phyloP scores from a whole-genome alignment of 176 grass and related monocot species.

The Rhynchospora breviuscula region DNA sequence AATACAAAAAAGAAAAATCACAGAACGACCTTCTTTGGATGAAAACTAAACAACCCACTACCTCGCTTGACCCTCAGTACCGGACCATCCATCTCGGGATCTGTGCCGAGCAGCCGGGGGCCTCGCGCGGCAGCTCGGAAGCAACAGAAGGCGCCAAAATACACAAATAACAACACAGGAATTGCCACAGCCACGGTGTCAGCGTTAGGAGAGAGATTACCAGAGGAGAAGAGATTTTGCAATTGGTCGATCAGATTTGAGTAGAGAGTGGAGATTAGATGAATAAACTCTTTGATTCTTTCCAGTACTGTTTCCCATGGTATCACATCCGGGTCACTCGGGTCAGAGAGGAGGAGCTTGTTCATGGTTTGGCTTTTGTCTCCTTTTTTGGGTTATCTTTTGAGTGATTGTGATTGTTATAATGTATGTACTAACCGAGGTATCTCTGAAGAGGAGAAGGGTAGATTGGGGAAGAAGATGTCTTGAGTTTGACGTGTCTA shows the following conservation, averaged over 20 bases:
- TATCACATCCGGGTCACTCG: conserved; percentile 7
- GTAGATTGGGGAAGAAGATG: conserved; percentile 17
- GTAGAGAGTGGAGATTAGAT: conserved; percentile 17
- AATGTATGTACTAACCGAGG: neutral
- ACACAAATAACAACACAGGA: neutral
- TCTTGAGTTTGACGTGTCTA: neutral
- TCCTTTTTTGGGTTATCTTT: neutral
- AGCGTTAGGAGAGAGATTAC: neutral
- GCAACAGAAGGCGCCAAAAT: neutral
- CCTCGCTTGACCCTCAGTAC: neutral
- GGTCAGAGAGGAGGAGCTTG: neutral
- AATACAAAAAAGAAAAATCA: neutral
- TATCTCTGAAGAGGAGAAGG: neutral
- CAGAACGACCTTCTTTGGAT: neutral
- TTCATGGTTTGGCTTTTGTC: neutral
- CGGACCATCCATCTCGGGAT: neutral
- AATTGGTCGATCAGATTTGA: conserved; percentile 6
- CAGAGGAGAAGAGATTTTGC: neutral
- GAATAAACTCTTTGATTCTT: conserved; percentile 7
- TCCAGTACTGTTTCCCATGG: conserved; percentile 17
- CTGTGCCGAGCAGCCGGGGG: neutral
- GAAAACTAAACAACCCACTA: conserved; percentile 11
- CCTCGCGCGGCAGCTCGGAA: conserved; percentile 3
- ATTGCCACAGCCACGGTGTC: neutral
- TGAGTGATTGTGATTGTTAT: neutral